Base-by-base conservation (phyloP, 176 grass and related monocot species). In the Paspalum notatum region DNA sequence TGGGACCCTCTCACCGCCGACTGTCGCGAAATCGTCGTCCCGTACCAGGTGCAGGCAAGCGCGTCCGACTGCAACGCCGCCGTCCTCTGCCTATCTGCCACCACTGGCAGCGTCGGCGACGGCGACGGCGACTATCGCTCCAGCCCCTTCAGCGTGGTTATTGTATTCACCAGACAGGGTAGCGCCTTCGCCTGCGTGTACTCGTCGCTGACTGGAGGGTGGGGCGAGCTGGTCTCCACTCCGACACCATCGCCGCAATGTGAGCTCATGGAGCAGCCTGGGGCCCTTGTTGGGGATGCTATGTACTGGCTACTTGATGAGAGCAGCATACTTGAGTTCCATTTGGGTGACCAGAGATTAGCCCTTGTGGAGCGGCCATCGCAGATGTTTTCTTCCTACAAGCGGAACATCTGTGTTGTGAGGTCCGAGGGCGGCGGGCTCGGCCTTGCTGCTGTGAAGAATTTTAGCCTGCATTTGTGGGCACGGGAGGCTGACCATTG, bases 281-380 rank as follows among this genome's bases (percentile, higher is more conserved):
- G 62, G 9, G 49, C 63, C 13, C n/a, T 80, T 41, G 77, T 55
- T 55, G 49, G 39, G 62, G 62, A 67, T 55, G 48, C 62, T 5
- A 38, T 80, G 48, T 80, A 80, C 18, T 80, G 77, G 62, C 77
- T 80, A 55, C 37, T 80, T 5, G 37, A 40, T 80, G 62, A 53
- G 20, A 25, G 62, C 37, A 10, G 62, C 32, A 44, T 80, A 67
- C 77, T 80, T 68, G 62, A 80, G 49, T 55, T 80, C 38, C 40
- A 13, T 43, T 25, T 80, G 24, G 32, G 49, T 0, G 40, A 55
- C 62, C 77, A 68, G 41, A 26, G n/a, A 25, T 80, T 67, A 43
- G n/a, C 47, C 55, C 63, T 17, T 40, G 20, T 80, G 1, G 77
- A 79, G 4, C 32, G 32, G 20, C 77, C 77, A 0, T 7, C 8